These are phyloP conservation scores for Trichaptum fuscoviolaceum DNA, from an alignment of 768 basidiomycete genomes.

Conservation along the genomic window DNA sequence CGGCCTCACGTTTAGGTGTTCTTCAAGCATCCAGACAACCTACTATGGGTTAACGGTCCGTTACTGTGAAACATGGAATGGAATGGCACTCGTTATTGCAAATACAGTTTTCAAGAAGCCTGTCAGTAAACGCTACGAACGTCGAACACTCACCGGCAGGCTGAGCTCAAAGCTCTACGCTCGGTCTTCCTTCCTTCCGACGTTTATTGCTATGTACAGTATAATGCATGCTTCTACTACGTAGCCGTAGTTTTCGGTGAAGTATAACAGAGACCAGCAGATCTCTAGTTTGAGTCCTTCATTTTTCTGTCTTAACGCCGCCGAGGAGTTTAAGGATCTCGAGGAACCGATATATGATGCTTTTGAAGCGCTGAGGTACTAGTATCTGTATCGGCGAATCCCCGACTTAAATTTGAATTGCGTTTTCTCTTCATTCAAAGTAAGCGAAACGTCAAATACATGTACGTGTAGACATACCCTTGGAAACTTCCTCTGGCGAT, in stretches of 20 bases:
- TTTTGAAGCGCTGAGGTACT: neutral
- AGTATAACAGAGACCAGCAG: neutral
- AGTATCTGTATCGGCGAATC: neutral
- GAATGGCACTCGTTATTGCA: neutral
- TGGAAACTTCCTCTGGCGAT: neutral
- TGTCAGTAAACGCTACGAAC: neutral
- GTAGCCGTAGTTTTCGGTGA: neutral
- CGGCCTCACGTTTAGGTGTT: neutral
- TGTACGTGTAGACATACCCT: neutral
- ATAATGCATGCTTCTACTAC: neutral
- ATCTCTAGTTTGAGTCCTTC: neutral
- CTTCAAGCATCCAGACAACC: neutral
- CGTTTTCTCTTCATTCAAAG: neutral
- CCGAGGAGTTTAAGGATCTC: neutral
- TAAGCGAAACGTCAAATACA: neutral
- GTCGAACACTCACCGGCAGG: too few species aligned
- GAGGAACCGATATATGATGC: neutral
- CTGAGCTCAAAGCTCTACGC: neutral
- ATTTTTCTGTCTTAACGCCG: neutral
- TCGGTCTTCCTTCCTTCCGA: neutral
- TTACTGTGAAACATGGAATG: neutral
- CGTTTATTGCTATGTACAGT: neutral
- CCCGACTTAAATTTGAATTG: neutral
- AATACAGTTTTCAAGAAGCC: neutral
- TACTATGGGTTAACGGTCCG: neutral